These are phyloP conservation scores for Hypoxylon sp. DNA, from an alignment of 2,329 filamentous ascomycete genomes.

Conservation along the genomic window DNA sequence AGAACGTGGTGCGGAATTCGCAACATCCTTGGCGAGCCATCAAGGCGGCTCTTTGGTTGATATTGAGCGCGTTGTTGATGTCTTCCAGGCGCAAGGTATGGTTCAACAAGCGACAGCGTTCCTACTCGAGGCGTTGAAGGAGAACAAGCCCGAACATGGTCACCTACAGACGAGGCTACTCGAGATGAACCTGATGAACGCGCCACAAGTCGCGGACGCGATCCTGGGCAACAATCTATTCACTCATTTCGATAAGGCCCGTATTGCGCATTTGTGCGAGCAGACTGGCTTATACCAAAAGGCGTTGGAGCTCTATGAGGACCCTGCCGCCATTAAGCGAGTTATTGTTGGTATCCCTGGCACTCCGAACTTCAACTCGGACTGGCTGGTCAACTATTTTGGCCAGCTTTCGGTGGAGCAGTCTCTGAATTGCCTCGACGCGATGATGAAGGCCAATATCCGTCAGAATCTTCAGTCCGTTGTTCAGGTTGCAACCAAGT, in stretches of 20 bases:
- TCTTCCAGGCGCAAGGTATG: slow-evolving; percentile 98
- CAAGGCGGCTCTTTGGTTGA: slow-evolving; percentile 91
- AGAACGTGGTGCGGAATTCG: slow-evolving; percentile 95
- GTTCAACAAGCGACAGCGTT: slow-evolving; percentile 98
- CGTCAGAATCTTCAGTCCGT: slow-evolving; percentile 96
- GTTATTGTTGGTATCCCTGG: slow-evolving; percentile 86
- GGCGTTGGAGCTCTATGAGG: slow-evolving; percentile 95
- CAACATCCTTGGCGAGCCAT: slow-evolving; percentile 90
- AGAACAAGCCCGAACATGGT: slow-evolving; percentile 94
- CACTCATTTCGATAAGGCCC: slow-evolving; percentile 92
- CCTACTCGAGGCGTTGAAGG: slow-evolving; percentile 93
- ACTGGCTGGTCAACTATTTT: slow-evolving; percentile 94
- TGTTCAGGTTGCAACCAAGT: slow-evolving; percentile 96
- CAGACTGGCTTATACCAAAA: slow-evolving; percentile 89
- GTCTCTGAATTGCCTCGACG: slow-evolving; percentile 92
- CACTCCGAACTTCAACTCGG: slow-evolving; percentile 87
- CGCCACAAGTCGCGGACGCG: slow-evolving; percentile 96
- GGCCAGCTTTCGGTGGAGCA: slow-evolving; percentile 96
- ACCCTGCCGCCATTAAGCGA: slow-evolving; percentile 90
- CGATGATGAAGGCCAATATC: slow-evolving; percentile 97
- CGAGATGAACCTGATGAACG: slow-evolving; percentile 98
- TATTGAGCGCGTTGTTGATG: slow-evolving; percentile 93
- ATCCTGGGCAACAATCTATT: slow-evolving; percentile 99
- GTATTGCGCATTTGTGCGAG: slow-evolving; percentile 92
- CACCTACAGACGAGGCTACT: slow-evolving; percentile 93